These are phyloP conservation scores for Pyrus betulifolia DNA, from an alignment of 306 rosid genomes.

Conservation along the genomic window DNA sequence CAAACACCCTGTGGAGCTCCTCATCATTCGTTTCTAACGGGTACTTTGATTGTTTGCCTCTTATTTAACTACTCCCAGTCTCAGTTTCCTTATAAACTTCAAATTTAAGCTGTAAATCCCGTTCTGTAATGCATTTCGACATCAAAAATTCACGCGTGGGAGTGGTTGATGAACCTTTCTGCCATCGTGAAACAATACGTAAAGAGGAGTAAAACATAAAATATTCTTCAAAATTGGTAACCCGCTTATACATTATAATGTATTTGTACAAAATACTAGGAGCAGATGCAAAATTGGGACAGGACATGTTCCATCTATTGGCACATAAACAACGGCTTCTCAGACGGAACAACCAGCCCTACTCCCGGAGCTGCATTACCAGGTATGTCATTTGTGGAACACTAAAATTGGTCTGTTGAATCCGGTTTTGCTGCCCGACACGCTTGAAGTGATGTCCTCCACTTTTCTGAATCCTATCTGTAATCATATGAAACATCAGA, in stretches of 20 bases:
- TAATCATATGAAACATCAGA: constrained; percentile 14
- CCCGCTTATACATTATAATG: neutral
- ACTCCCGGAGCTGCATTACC: neutral
- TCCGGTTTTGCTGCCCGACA: constrained; percentile 59
- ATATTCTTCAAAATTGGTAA: neutral
- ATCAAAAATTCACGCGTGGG: too few species aligned
- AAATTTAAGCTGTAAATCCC: too few species aligned
- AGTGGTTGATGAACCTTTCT: too few species aligned
- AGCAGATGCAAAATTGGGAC: neutral
- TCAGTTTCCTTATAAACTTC: too few species aligned
- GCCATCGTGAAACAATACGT: neutral
- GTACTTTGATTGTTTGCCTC: too few species aligned
- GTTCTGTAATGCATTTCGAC: too few species aligned
- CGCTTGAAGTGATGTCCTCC: constrained; percentile 47
- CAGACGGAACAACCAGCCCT: neutral
- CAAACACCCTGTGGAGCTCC: too few species aligned
- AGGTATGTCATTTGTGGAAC: constrained; percentile 45
- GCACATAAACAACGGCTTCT: neutral
- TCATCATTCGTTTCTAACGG: too few species aligned
- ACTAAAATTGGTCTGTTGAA: constrained; percentile 79
- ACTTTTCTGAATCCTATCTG: constrained; percentile 81
- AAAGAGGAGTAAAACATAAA: neutral
- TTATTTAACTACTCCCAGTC: too few species aligned
- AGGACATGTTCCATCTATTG: neutral
- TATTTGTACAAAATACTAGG: neutral